Conservation (phyloP, 148 eudicot species). For the Vaccinium darrowii region DNA sequence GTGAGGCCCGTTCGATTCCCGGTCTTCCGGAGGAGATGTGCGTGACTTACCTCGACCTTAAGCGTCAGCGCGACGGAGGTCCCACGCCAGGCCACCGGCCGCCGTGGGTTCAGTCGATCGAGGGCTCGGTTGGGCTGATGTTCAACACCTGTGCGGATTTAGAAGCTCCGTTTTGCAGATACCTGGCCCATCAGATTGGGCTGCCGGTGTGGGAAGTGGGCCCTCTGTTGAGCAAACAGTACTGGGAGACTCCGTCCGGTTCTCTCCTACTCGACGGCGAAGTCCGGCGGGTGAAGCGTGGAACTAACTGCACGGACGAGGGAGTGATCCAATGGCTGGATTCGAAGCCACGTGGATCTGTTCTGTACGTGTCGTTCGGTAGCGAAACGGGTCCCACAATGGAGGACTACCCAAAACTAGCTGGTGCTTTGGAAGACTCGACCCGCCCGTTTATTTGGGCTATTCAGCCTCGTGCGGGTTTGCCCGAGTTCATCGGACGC, state of each 20-base stretch:
- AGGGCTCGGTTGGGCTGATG: constrained; percentile 22
- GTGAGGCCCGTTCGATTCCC: not conserved
- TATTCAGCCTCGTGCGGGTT: constrained; percentile 39
- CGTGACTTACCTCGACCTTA: not conserved
- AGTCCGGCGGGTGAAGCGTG: constrained; percentile 35
- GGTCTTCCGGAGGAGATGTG: constrained; percentile 22
- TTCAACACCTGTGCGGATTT: constrained; percentile 39
- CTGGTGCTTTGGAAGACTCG: constrained; percentile 42
- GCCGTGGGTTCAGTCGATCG: constrained; percentile 17
- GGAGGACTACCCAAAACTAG: constrained; percentile 49
- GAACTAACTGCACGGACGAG: constrained; percentile 37
- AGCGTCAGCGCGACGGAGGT: not conserved
- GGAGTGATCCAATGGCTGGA: constrained; percentile 61
- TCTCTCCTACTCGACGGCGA: constrained; percentile 46
- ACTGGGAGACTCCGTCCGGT: constrained; percentile 38
- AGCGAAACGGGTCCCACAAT: constrained; percentile 59
- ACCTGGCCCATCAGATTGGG: constrained; percentile 30
- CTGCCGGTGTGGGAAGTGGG: constrained; percentile 60
- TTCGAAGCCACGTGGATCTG: constrained; percentile 45
- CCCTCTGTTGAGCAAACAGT: constrained; percentile 52
- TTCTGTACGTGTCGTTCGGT: constrained; percentile 60
- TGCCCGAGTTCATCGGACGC: constrained; percentile 28
- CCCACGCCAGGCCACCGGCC: constrained; percentile 12
- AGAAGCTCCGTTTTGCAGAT: constrained; percentile 45
- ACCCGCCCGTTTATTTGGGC: constrained; percentile 55